Evolutionary conservation across 2,329 filamentous ascomycete genomes (phyloP), one percentile per base, ranked within the genome.

Genomic region (Geosmithia morbida): DNA sequence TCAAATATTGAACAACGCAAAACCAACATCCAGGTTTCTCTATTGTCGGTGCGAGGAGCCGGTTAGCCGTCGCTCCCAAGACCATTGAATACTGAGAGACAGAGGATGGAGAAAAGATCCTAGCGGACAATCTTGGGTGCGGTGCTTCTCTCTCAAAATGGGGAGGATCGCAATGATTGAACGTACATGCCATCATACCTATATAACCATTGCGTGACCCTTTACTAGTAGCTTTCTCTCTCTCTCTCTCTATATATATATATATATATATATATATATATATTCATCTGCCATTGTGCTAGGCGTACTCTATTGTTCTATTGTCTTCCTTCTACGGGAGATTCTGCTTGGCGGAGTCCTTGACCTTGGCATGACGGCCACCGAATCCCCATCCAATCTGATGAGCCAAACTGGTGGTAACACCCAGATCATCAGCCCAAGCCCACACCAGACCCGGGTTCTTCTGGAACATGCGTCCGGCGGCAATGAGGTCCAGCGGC

Each of bases 161-260:
- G 64, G 69, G 63, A 70, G 71, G 71, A 74, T 67, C 71, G 71
- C 71, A 74, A 74, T 74, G 71, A 74, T 74, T 74, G 71, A 73
- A 56, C 71, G 70, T 66, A 74, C 71, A 74, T 72, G 47, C 41
- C 10, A 26, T 26, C 41, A 20, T 19, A 20, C 41, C 18, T 11
- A 4, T 6, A 42, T 16, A 6, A 42, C 13, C 19, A 10, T 18
- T 42, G n/a, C 13, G n/a, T 42, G 40, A 18, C 19, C 18, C 4
- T 18, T 7, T 26, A 26, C 4, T 26, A 26, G 22, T 26, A 26
- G 8, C 8, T 8, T 4, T 26, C 8, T 26, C 22, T 26, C 4
- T 26, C n/a, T n/a, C n/a, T n/a, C n/a, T n/a, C n/a, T n/a, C n/a
- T n/a, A 11, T 30, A 30, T 11, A 11, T 30, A 30, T 11, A 11